Evolutionary conservation across 192 early-diverging fungal species (phyloP).

Genomic region (Coemansia sp.): DNA sequence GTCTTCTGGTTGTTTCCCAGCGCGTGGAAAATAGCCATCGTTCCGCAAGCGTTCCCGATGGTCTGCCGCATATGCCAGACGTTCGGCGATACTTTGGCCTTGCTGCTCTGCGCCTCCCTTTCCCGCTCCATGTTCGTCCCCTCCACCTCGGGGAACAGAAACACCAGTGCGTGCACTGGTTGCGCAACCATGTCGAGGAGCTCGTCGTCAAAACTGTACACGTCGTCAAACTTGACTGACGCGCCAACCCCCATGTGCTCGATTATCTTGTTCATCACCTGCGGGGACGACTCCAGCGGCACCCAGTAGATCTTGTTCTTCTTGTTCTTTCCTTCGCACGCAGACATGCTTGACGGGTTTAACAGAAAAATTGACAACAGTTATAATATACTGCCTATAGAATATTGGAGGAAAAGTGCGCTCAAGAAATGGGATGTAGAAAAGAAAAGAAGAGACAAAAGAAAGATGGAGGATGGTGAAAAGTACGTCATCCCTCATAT

Average conservation of each 20-base stretch:
- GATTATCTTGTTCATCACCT: slow-evolving; percentile 68
- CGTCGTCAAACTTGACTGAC: slow-evolving; percentile 73
- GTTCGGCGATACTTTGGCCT: slow-evolving; percentile 32
- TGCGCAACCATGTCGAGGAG: slow-evolving; percentile 76
- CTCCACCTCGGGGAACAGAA: slow-evolving; percentile 82
- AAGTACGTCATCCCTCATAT: neutral
- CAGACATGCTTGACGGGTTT: neutral
- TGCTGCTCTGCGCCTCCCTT: slow-evolving; percentile 55
- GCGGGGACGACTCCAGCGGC: slow-evolving; percentile 88
- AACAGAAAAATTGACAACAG: neutral
- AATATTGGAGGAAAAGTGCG: neutral
- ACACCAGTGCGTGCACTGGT: slow-evolving; percentile 79
- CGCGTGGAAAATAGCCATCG: slow-evolving; percentile 90
- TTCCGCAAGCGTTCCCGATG: slow-evolving; percentile 91
- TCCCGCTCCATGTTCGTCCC: slow-evolving; percentile 60
- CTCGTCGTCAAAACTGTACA: slow-evolving; percentile 84
- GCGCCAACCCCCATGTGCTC: slow-evolving; percentile 67
- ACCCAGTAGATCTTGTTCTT: slow-evolving; percentile 62
- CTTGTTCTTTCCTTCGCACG: slow-evolving; percentile 19
- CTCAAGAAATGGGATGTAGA: neutral
- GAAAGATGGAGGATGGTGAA: neutral
- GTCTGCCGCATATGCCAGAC: slow-evolving; percentile 85
- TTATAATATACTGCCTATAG: no score
- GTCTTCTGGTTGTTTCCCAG: slow-evolving; percentile 71
- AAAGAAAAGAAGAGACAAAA: neutral